phyloP scores from a whole-genome alignment of 129 eudicot genomes.

The Mikania micrantha region DNA sequence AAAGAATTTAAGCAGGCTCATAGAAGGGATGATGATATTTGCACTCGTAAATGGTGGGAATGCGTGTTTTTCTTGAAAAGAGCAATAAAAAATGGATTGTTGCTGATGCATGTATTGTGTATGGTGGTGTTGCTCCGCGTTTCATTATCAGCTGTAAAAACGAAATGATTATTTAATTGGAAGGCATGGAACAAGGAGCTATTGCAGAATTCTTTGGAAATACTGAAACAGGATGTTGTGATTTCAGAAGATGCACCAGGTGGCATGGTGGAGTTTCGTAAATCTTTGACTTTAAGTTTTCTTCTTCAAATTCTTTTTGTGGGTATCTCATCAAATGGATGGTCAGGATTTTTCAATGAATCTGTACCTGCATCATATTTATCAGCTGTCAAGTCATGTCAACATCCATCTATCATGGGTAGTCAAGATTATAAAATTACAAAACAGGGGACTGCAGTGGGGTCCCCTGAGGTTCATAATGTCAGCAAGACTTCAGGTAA shows the following conservation, averaged over 20 bases:
- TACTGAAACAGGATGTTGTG: constrained; percentile 58
- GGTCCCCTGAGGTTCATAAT: constrained; percentile 88
- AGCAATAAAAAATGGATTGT: constrained; percentile 60
- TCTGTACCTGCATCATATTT: constrained; percentile 56
- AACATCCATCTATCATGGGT: constrained; percentile 65
- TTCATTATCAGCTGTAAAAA: constrained; percentile 56
- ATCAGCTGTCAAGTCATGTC: constrained; percentile 56
- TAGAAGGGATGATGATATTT: constrained; percentile 94
- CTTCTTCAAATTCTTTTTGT: constrained; percentile 87
- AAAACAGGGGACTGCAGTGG: constrained; percentile 78
- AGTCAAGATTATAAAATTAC: constrained; percentile 70
- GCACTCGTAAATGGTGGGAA: constrained; percentile 92
- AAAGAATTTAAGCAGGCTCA: constrained; percentile 97
- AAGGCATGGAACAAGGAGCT: constrained; percentile 73
- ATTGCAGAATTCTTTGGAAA: constrained; percentile 49
- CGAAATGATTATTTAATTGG: constrained; percentile 54
- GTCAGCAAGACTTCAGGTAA: constrained; percentile 84
- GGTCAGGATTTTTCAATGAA: constrained; percentile 52
- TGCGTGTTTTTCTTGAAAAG: constrained; percentile 70
- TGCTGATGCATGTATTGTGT: constrained; percentile 72
- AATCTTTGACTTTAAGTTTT: constrained; percentile 74
- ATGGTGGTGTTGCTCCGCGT: constrained; percentile 91
- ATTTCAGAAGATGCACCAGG: constrained; percentile 89
- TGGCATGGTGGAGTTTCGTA: constrained; percentile 97
- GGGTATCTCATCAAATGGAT: constrained; percentile 84